Conservation (phyloP, 2,329 filamentous ascomycete species). For the Hypoxylon sp. region DNA sequence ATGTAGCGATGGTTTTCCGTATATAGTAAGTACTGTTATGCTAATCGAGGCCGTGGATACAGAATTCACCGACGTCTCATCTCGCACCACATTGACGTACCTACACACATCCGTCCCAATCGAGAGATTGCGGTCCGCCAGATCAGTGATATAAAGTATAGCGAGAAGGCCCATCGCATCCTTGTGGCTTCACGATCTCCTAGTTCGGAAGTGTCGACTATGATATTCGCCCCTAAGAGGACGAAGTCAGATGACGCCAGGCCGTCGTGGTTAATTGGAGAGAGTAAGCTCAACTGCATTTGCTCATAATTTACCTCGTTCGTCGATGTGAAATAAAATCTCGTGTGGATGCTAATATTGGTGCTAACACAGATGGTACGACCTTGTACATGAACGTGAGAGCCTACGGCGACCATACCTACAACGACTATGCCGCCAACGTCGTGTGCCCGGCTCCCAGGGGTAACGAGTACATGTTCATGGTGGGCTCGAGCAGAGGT, state of each 20-base stretch:
- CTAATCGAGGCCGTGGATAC: slow-evolving; percentile 2
- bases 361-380: neutral
- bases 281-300: slow-evolving; percentile 22
- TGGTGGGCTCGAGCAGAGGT: slow-evolving; percentile 63
- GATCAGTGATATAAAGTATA: slow-evolving; percentile 62
- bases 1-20: neutral
- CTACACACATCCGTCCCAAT: slow-evolving; percentile 31
- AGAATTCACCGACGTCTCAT: slow-evolving; percentile 44
- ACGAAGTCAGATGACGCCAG: slow-evolving; percentile 45
- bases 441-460: slow-evolving; percentile 54
- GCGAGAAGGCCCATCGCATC: slow-evolving; percentile 56
- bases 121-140: slow-evolving; percentile 54
- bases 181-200: slow-evolving; percentile 57
- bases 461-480: slow-evolving; percentile 54
- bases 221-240: slow-evolving; percentile 54
- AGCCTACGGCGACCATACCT: slow-evolving; percentile 34
- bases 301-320: neutral
- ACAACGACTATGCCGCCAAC: slow-evolving; percentile 55
- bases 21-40: neutral
- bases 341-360: slow-evolving; percentile 5
- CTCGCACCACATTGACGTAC: slow-evolving; percentile 33
- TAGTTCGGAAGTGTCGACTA: slow-evolving; percentile 50
- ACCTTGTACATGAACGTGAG: slow-evolving; percentile 12
- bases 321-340: neutral
- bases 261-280: slow-evolving; percentile 54